Evolutionary conservation across 2,329 filamentous ascomycete species (phyloP), one percentile per base, ranked within the genome.

Genomic region (Aphanoascus verrucosus): DNA sequence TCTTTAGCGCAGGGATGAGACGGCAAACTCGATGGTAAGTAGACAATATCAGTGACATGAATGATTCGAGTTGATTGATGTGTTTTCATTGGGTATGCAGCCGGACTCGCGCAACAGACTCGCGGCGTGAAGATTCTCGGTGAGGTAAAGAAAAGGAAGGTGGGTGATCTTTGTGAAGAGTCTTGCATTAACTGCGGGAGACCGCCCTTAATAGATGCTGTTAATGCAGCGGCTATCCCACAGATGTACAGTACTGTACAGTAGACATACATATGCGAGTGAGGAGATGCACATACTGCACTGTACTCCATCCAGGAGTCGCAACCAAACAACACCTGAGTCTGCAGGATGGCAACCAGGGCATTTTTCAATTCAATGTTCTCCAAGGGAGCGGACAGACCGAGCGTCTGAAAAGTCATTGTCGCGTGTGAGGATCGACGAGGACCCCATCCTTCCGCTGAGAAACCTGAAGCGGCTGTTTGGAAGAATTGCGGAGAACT

Each of bases 191-290:
- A 28, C 23, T 28, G 23, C 23, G 23, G 23, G 23, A 28, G 23
- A 41, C 42, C 6, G 23, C 17, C 12, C 17, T 44, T 44, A 28
- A 44, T 28, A 28, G 42, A 19, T 23, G 32, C 35, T 34, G 17
- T 23, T 51, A 44, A 43, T 51, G 49, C 49, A 51, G 49, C 49
- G 49, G 49, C 28, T 51, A 19, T 51, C 49, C 38, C 31, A 31
- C 40, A 44, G 28, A 6, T 43, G 49, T 40, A 51, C 34, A n/a
- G n/a, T n/a, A n/a, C n/a, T n/a, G n/a, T n/a, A n/a, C n/a, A n/a
- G n/a, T 5, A 12, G 14, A 35, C 20, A n/a, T 34, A 46, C 23
- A 19, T 50, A 34, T 34, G 20, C 23, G 40, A 42, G 23, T 1
- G 17, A 48, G 9, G 15, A 8, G 23, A 23, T 20, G 41, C 12